Evolutionary conservation across 2,329 filamentous ascomycete genomes (phyloP), one percentile per base, ranked within the genome.

Genomic region (Penicillium sp.): DNA sequence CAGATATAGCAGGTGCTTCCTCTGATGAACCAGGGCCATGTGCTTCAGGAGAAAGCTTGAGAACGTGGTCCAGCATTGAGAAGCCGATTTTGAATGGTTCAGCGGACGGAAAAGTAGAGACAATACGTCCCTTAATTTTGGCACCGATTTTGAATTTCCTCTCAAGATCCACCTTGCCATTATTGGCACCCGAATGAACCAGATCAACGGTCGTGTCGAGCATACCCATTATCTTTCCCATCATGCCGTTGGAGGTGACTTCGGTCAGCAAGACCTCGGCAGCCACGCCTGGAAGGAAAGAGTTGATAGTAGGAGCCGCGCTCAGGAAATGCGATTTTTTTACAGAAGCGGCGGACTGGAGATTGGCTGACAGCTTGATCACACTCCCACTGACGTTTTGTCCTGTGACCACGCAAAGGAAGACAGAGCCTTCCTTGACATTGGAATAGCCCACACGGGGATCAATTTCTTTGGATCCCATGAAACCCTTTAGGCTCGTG

Each of bases 191-290:
- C 10, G 88, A 94, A 63, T 98, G 92, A 29, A 95, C 77, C 23
- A 90, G 62, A 62, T 98, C 92, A 12, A 90, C 88, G 1, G 88
- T 95, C 8, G 86, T 85, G 65, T 95, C 86, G 15, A 98, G 68
- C 59, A 89, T 79, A 11, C 92, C 93, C 75, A 98, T 84, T 30
- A 96, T 78, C 63, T 95, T 95, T 54, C 92, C 92, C 32, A 77
- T 72, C 42, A 98, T 67, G n/a, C 92, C 92, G 47, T 76, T 79
- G 9, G 75, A 65, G 8, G 81, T 79, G 10, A 84, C 78, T 31
- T 92, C 84, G 2, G 85, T 83, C 25, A 98, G 68, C 32, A 96
- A 72, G 8, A 95, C 73, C 51, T 95, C 88, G 23, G 88, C 86
- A 4, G 83, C 80, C n/a, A 87, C 92, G 49, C 92, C 93, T 1